Evolutionary conservation across 768 basidiomycete genomes (phyloP), one percentile per base, ranked within the genome.

Genomic region (Amanita pallidorosea): DNA sequence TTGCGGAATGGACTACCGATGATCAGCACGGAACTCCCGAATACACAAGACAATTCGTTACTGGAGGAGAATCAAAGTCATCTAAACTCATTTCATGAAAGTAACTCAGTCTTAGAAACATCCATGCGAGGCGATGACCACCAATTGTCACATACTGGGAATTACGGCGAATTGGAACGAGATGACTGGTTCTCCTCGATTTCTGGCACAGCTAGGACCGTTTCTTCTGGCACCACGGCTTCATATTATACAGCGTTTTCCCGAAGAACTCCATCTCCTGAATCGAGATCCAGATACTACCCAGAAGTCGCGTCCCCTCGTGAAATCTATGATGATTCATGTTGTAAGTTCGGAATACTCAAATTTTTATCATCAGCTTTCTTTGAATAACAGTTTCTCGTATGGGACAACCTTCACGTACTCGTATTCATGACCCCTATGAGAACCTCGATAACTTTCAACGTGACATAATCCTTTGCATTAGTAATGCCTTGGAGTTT

Each of bases 381-480:
- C 37, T 49, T 18, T 7, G 13, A 25, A 20, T 38, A 22, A 34
- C n/a, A 47, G 47, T 18, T 27, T 27, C 36, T 11, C 45, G 4
- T 12, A 35, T 20, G 15, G 29, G 29, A 36, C 42, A 34, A 12
- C 22, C 49, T 17, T 5, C 52, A 29, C 5, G 17, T 49, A 22
- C 47, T 25, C 27, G 2, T 41, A 31, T 37, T 45, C 22, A 27
- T 35, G 60, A 64, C 50, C 60, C 61, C 7, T 60, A 58, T 31
- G 57, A 57, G 22, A 48, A 54, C 25, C 53, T 64, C 12, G 42
- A 54, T 7, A 56, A 31, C 12, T 34, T 64, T 23, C 54, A 62
- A 37, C 55, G 60, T 44, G 57, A 59, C 7, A 61, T 64, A 40
- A 52, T 64, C 20, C 52, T 60, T 9, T 57, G 55, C 34, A 57